phyloP scores from a whole-genome alignment of 177 flowering plant species.

The Vitis hybrid region DNA sequence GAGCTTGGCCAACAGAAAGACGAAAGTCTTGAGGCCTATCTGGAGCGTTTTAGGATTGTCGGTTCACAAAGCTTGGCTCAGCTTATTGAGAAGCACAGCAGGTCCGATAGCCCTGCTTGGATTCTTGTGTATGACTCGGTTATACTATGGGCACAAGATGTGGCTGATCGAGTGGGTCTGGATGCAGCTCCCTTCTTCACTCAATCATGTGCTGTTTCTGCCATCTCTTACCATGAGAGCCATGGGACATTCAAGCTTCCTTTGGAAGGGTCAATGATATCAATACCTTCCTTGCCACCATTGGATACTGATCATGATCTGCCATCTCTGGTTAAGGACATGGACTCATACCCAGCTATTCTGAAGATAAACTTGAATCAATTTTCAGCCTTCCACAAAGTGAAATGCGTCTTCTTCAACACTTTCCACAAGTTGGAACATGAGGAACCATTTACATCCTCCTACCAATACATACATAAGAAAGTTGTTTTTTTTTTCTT shows the following conservation, averaged over 20 bases:
- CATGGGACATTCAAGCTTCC: slow-evolving; percentile 13
- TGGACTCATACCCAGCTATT: neutral
- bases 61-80: slow-evolving; percentile 4
- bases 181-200: slow-evolving; percentile 25
- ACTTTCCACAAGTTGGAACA: slow-evolving; percentile 17
- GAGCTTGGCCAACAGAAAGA: neutral
- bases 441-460: slow-evolving; percentile 4
- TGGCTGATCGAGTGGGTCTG: slow-evolving; percentile 17
- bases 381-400: slow-evolving; percentile 10
- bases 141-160: slow-evolving; percentile 20
- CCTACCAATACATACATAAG: no score
- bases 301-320: slow-evolving; percentile 8
- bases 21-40: neutral
- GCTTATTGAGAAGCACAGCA: slow-evolving; percentile 9
- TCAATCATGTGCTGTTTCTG: slow-evolving; percentile 15
- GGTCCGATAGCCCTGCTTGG: neutral
- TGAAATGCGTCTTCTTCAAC: slow-evolving; percentile 13
- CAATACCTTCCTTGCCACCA: slow-evolving; percentile 15
- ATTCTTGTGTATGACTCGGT: slow-evolving; percentile 23
- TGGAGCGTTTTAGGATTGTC: neutral
- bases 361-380: neutral
- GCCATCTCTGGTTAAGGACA: slow-evolving; percentile 7
- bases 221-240: slow-evolving; percentile 8
- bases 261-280: neutral
- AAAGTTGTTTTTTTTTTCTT: no score